These are phyloP conservation scores for Aureobasidium melanogenum DNA, from an alignment of 2,329 filamentous ascomycete genomes.

Conservation along the genomic window DNA sequence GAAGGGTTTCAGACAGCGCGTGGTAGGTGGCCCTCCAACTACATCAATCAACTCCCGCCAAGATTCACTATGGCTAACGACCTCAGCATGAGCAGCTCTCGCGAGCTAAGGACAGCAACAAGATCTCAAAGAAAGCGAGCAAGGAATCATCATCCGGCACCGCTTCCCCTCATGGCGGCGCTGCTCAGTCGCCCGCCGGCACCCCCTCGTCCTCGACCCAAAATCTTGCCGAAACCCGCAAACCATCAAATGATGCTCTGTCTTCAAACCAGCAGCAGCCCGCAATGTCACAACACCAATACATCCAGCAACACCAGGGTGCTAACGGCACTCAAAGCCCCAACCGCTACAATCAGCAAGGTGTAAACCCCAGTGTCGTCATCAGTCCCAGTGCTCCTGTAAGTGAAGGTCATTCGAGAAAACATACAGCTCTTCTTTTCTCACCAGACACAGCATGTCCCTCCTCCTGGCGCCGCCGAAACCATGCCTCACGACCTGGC, in stretches of 20 bases:
- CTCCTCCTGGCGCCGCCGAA: constrained; percentile 85
- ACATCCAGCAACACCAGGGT: constrained; percentile 17
- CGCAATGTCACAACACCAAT: constrained; percentile 26
- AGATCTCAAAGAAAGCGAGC: constrained; percentile 53
- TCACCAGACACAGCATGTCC: constrained; percentile 58
- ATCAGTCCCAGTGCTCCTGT: constrained; percentile 92
- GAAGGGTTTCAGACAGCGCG: constrained; percentile 96
- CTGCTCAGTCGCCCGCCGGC: constrained; percentile 49
- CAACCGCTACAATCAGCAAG: constrained; percentile 12
- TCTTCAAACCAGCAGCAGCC: constrained; percentile 7
- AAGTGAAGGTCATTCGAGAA: constrained; percentile 33
- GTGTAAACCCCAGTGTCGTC: constrained; percentile 63
- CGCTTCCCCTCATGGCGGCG: constrained; percentile 59
- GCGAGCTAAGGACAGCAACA: constrained; percentile 80
- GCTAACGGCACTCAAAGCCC: constrained; percentile 4
- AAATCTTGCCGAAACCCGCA: constrained; percentile 74
- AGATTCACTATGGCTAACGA: constrained; percentile 9
- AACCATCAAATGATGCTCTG: constrained; percentile 43
- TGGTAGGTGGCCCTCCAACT: constrained; percentile 55
- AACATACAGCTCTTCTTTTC: constrained; percentile 14
- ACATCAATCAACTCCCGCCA: constrained; percentile 33
- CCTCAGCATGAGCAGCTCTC: constrained; percentile 72
- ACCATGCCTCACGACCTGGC: constrained; percentile 97
- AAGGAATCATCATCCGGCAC: constrained; percentile 50
- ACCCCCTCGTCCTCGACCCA: constrained; percentile 88